Evolutionary conservation across 1,284 basidiomycete genomes (phyloP), one percentile per base, ranked within the genome.

Genomic region (Pseudozyma pruni): DNA sequence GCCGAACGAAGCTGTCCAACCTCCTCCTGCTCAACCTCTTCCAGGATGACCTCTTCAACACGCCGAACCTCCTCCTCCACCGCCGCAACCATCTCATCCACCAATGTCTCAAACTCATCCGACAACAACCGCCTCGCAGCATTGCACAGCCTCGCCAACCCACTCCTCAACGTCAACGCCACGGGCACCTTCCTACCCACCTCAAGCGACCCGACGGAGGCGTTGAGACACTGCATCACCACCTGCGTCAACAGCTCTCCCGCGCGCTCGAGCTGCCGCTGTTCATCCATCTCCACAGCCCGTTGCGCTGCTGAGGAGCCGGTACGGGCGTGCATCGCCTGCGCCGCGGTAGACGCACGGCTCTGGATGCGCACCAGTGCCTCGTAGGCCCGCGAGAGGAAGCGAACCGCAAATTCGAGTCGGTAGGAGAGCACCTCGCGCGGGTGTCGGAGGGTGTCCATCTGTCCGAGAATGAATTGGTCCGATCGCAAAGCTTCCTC

Each of bases 221-320:
- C 52, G n/a, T 57, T 61, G 29, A 71, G 44, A 35, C 68, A 71
- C 39, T 71, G 68, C 49, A 64, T 52, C 2, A 66, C 62, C 20
- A 71, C 61, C 38, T 66, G 68, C 3, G 68, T 66, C 22, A 71
- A 13, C n/a, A 71, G 61, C 40, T 64, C 61, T 20, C 60, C 59
- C 6, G 52, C 52, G 9, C 60, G 42, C 34, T 70, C 60, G 29
- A 53, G 10, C 32, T 63, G 67, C 1, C 67, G 29, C 43, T 70
- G 67, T 25, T 70, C 60, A 20, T 70, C 67, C 49, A 71, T 45
- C 50, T 71, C 68, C 2, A 48, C 61, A 2, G 50, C 49, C n/a
- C 56, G 52, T 42, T 66, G 61, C 6, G 48, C 47, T 10, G 57
- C 61, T 1, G 41, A 23, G 1, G 43, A 38, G 4, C 27, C n/a